Evolutionary conservation across 768 basidiomycete genomes (phyloP).

Genomic region (Paxillus ammoniavirescens): DNA sequence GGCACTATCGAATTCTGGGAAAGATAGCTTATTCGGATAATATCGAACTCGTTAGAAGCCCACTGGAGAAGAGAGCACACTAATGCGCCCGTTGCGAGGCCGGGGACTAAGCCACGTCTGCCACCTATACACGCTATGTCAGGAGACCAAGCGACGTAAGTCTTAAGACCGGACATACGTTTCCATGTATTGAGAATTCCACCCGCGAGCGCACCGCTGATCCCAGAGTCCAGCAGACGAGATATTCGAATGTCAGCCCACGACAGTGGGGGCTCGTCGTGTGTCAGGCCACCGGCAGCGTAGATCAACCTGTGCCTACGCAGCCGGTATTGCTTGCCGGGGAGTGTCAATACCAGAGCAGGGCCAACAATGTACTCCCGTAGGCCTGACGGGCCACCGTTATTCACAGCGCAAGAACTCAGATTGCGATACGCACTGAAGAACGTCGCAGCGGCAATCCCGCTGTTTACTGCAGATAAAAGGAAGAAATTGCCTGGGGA

Average conservation of each 20-base stretch:
- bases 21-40: conserved; percentile 59
- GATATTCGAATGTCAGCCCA: conserved; percentile 57
- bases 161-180: conserved; percentile 38
- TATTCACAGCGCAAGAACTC: not conserved
- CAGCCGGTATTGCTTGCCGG: conserved; percentile 46
- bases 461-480: conserved; percentile 69
- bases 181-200: conserved; percentile 56
- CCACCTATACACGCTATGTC: conserved; percentile 49
- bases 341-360: conserved; percentile 43
- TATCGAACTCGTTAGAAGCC: conserved; percentile 63
- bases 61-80: conserved; percentile 65
- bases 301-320: conserved; percentile 35
- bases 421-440: conserved; percentile 55
- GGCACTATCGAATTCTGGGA: conserved; percentile 27
- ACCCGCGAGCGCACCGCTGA: conserved; percentile 71
- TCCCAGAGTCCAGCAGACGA: conserved; percentile 65
- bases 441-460: conserved; percentile 69
- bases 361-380: conserved; percentile 80
- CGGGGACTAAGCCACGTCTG: conserved; percentile 51
- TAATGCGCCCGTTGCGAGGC: conserved; percentile 56
- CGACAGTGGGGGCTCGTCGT: conserved; percentile 26
- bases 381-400: conserved; percentile 44
- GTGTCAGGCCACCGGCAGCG: conserved; percentile 16
- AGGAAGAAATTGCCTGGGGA: conserved; percentile 49
- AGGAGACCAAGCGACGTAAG: not conserved